Percentiles rank a stretch among this genome's conserved stretches.
Evolutionary conservation across 768 basidiomycete species (phyloP).

Genomic region (Rhodotorula paludigena): DNA sequence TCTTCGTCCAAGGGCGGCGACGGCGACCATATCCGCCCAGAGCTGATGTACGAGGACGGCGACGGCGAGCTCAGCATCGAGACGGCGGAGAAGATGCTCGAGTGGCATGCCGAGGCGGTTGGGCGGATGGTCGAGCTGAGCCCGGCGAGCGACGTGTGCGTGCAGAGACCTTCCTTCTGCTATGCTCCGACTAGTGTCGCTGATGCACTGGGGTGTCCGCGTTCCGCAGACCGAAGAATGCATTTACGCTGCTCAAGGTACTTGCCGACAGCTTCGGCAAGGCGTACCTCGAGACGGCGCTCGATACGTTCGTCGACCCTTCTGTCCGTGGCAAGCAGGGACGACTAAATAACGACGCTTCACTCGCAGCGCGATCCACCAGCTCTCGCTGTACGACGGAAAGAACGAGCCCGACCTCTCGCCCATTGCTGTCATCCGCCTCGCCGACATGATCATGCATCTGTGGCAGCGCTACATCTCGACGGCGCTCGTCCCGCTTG

Average conservation of each 20-base stretch:
- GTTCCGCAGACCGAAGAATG: conserved; percentile 69
- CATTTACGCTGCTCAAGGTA: conserved; percentile 72
- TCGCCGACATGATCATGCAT: conserved; percentile 81
- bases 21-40: conserved; percentile 54
- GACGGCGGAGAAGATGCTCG: conserved; percentile 81
- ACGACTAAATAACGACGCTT: neutral
- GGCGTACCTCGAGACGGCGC: conserved; percentile 80
- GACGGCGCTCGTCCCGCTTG: conserved; percentile 80
- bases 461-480: conserved; percentile 96
- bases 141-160: conserved; percentile 74
- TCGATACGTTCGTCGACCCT: conserved; percentile 71
- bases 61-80: conserved; percentile 75
- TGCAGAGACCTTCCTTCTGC: conserved; percentile 20
- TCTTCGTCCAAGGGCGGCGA: conserved; percentile 30
- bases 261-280: conserved; percentile 78
- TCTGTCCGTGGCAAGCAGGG: neutral
- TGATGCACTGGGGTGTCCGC: no score
- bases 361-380: conserved; percentile 60
- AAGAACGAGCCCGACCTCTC: conserved; percentile 77
- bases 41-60: conserved; percentile 65
- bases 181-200: no score
- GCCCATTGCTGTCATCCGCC: conserved; percentile 60
- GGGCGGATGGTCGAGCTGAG: conserved; percentile 90
- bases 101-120: conserved; percentile 96
- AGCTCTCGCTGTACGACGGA: conserved; percentile 66